Evolutionary conservation across 75 land plant genomes (phyloP).

Genomic region (Isoetes taiwanensis): DNA sequence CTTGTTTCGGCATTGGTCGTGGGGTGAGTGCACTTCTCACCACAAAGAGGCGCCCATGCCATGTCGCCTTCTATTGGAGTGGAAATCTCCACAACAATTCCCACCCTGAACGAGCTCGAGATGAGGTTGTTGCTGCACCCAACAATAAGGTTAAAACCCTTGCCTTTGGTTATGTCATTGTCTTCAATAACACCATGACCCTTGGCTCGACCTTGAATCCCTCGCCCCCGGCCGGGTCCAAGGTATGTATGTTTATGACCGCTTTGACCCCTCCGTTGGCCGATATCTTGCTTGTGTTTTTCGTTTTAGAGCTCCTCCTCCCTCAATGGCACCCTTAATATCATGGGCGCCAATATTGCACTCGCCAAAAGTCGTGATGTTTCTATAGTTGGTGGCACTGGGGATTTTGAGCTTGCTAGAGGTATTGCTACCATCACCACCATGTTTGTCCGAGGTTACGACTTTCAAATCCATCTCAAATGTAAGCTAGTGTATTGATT

Average conservation of each 20-base stretch:
- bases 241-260: not conserved
- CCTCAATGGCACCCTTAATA: not conserved
- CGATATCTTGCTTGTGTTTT: not conserved
- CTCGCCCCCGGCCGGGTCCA: not conserved
- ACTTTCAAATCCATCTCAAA: too few relatives aligned
- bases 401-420: not conserved
- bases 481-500: too few relatives aligned
- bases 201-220: not conserved
- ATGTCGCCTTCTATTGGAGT: not conserved
- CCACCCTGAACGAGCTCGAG: not conserved
- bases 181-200: conserved; percentile 1
- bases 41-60: too few relatives aligned
- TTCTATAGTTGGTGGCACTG: not conserved
- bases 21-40: too few relatives aligned
- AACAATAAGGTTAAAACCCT: not conserved
- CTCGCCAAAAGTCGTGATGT: not conserved
- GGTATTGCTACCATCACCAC: not conserved
- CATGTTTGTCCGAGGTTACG: too few relatives aligned
- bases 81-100: not conserved
- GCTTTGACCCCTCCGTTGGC: not conserved
- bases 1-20: too few relatives aligned
- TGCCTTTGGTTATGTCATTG: not conserved
- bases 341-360: not conserved
- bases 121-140: not conserved
- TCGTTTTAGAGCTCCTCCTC: too few relatives aligned